Conservation (phyloP, 768 basidiomycete species). For the Macrolepiota fuliginosa region DNA sequence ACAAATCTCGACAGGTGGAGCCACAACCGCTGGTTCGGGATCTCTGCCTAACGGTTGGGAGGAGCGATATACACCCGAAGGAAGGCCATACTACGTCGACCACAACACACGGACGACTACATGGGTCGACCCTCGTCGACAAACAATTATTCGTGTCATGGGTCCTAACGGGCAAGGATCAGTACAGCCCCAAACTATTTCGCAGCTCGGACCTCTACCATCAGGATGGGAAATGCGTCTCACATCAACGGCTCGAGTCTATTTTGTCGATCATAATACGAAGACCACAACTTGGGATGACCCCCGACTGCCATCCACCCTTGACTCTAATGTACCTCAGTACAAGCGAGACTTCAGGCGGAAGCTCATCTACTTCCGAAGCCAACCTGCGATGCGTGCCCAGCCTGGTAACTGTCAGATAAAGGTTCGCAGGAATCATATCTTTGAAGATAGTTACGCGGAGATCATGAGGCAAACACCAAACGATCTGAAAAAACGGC, state of each 20-base stretch:
- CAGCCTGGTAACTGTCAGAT: constrained; percentile 99
- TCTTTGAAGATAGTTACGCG: constrained; percentile 99
- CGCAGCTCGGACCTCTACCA: constrained; percentile 94
- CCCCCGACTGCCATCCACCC: constrained; percentile 89
- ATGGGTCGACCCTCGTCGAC: constrained; percentile 99
- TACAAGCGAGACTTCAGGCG: constrained; percentile 99
- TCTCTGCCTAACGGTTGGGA: constrained; percentile 98
- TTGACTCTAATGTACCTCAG: constrained; percentile 97
- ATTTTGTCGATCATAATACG: constrained; percentile 99
- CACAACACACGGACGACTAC: constrained; percentile 99
- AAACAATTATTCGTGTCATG: constrained; percentile 96
- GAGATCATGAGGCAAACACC: constrained; percentile 99
- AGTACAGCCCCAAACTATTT: constrained; percentile 92
- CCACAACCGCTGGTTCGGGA: constrained; percentile 74
- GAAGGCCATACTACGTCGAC: constrained; percentile 98
- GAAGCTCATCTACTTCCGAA: constrained; percentile 99
- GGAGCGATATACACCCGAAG: constrained; percentile 97
- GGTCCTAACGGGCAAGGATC: constrained; percentile 89
- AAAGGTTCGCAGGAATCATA: constrained; percentile 96
- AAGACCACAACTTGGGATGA: constrained; percentile 99
- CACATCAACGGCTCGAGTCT: constrained; percentile 95
- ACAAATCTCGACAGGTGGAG: constrained; percentile 41
- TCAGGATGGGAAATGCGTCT: constrained; percentile 99
- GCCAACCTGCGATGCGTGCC: constrained; percentile 96
- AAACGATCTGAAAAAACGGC: constrained; percentile 94